These are phyloP conservation scores for Fomitiporia mediterranea DNA, from an alignment of 1,284 basidiomycete species.

Conservation along the genomic window DNA sequence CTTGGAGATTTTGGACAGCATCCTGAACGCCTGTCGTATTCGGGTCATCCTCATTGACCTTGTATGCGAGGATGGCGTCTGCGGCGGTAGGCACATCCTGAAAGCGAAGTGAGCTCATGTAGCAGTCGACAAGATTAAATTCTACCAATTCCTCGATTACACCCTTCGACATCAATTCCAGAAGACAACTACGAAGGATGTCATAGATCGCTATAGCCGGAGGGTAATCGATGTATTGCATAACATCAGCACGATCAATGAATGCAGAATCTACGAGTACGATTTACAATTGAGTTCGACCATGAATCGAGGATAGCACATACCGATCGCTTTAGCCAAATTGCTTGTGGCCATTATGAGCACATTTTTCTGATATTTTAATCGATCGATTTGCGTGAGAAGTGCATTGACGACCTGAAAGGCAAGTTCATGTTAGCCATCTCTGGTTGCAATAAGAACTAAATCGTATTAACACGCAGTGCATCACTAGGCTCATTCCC, in stretches of 20 bases:
- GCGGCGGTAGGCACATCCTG: constrained; percentile 36
- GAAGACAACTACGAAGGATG: constrained; percentile 82
- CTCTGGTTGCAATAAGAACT: background rate
- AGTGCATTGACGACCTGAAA: constrained; percentile 93
- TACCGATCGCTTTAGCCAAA: constrained; percentile 90
- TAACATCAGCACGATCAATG: constrained; percentile 94
- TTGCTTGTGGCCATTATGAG: constrained; percentile 97
- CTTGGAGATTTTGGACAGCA: constrained; percentile 4
- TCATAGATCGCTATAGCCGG: constrained; percentile 89
- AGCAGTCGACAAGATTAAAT: background rate
- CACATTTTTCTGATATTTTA: constrained; percentile 90
- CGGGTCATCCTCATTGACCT: background rate
- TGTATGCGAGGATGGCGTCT: constrained; percentile 17
- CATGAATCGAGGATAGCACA: constrained; percentile 21
- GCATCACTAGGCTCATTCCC: constrained; percentile 96
- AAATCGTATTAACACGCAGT: constrained; percentile 67
- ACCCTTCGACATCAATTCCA: constrained; percentile 73
- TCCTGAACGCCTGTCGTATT: constrained; percentile 8
- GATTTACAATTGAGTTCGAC: background rate
- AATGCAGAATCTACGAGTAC: constrained; percentile 78
- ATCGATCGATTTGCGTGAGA: constrained; percentile 93
- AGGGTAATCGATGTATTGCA: constrained; percentile 91
- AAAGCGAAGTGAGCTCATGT: constrained; percentile 22
- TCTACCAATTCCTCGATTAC: constrained; percentile 59
- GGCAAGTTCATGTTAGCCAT: background rate